These are phyloP conservation scores for Aspergillus bombycis DNA, from an alignment of 2,329 filamentous ascomycete genomes.

Conservation along the genomic window DNA sequence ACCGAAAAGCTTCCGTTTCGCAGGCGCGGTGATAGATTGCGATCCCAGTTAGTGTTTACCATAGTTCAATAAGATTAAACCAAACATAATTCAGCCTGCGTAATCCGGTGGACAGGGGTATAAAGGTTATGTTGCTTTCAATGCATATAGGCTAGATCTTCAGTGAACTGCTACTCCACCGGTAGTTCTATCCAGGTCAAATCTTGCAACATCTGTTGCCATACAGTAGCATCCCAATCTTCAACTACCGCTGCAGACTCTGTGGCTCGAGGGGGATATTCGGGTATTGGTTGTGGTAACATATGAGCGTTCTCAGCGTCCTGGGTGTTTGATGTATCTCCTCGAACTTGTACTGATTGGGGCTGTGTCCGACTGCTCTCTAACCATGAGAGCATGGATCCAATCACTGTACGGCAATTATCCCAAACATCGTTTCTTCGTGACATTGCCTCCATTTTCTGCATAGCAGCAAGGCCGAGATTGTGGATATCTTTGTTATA, in stretches of 20 bases:
- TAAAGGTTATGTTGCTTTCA: slow-evolving; percentile 1
- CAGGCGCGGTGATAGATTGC: neutral
- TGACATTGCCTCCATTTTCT: slow-evolving; percentile 1
- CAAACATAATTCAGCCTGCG: neutral
- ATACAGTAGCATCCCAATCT: slow-evolving; percentile 13
- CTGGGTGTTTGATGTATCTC: neutral
- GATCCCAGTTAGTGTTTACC: neutral
- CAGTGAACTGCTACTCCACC: slow-evolving; percentile 10
- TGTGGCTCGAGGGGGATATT: neutral
- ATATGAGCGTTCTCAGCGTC: slow-evolving; percentile 1
- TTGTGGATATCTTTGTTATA: neutral
- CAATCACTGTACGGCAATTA: neutral
- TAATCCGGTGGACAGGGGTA: neutral
- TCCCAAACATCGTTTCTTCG: neutral
- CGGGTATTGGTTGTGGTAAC: neutral
- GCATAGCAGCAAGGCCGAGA: slow-evolving; percentile 5
- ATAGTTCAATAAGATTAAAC: slow-evolving; percentile 3
- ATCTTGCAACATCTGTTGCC: slow-evolving; percentile 15
- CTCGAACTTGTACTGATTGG: neutral
- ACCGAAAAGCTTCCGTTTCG: neutral
- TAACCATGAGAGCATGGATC: slow-evolving; percentile 5
- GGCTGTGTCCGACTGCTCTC: neutral
- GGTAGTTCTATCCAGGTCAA: slow-evolving; percentile 11
- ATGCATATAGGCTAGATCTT: slow-evolving; percentile 9
- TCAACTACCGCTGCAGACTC: slow-evolving; percentile 1